Base-by-base conservation (phyloP, 306 rosid genomes). In the Erythrophleum fordii region DNA sequence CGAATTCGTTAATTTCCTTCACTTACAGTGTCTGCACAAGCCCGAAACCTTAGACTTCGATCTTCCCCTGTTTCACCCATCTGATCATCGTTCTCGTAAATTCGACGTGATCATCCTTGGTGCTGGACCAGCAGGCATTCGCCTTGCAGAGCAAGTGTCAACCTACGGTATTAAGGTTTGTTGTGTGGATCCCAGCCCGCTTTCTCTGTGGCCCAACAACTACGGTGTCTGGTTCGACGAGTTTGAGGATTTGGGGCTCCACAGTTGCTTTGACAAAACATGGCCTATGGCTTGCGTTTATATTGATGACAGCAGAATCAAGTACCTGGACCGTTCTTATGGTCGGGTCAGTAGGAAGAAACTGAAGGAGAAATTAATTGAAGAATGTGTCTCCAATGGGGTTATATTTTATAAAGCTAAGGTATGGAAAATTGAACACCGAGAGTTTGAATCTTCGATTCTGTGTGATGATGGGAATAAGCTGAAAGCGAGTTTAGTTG, bases 181-280 rank as follows among this genome's bases (percentile, higher is more conserved):
- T 78, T 86, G 92, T 35, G 86, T 92, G 65, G 98, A 94, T 75
- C 97, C 98, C 23, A 77, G 87, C 11, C 98, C 98, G 3, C 87
- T 91, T 35, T 87, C 91, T 62, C 10, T 80, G 60, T 92, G 98
- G 98, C 92, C 97, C n/a, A 94, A 91, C 69, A 94, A 94, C 76
- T 92, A 94, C 17, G 98, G 97, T 55, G 94, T 89, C 12, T 94
- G 97, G 98, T 83, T 83, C 1, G 97, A 94, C 68, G 97, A 94
- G 87, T 88, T 92, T 83, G 88, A 86, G 80, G 72, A 67, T 25
- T 73, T 92, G 77, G 90, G 85, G 8, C 92, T 92, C 34, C 85
- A 88, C 20, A 82, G 81, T 74, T 94, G 98, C 67, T 85, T 92
- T 2, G 95, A 94, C 77, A 90, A 86, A 83, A 88, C 88, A 16